Evolutionary conservation across 306 rosid species (phyloP).

Genomic region (Rubus idaeus): DNA sequence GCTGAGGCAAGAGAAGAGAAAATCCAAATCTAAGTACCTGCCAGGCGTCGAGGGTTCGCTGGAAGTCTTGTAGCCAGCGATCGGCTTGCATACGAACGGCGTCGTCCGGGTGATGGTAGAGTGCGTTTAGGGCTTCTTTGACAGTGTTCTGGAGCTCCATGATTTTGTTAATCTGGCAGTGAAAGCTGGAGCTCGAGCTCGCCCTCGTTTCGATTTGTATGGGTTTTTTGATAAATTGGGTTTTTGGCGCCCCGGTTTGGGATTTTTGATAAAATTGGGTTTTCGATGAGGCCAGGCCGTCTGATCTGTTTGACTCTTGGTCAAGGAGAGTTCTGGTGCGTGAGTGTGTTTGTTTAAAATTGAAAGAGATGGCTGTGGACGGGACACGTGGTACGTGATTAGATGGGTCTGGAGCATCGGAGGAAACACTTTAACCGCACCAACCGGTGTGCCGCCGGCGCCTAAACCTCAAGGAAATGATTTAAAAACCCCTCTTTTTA

Average conservation of each 20-base stretch:
- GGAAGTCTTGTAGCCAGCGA: slow-evolving; percentile 95
- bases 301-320: slow-evolving; percentile 39
- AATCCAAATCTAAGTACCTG: slow-evolving; percentile 55
- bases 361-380: background rate
- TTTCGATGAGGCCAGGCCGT: slow-evolving; percentile 28
- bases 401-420: background rate
- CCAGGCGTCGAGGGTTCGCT: slow-evolving; percentile 98
- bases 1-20: background rate
- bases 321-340: slow-evolving; percentile 11
- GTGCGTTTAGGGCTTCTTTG: slow-evolving; percentile 98
- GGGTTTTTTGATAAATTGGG: slow-evolving; percentile 33
- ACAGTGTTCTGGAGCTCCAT: slow-evolving; percentile 97
- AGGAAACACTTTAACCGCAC: background rate
- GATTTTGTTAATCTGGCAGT: slow-evolving; percentile 2
- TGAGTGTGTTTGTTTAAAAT: background rate
- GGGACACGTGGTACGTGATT: slow-evolving; percentile 43
- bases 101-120: slow-evolving; percentile 96
- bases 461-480: too few species aligned
- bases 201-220: slow-evolving; percentile 18
- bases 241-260: slow-evolving; percentile 82
- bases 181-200: slow-evolving; percentile 25
- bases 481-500: too few species aligned
- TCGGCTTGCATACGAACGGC: slow-evolving; percentile 91
- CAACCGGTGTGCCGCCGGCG: too few species aligned
- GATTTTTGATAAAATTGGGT: slow-evolving; percentile 17